Base-by-base conservation (phyloP, 192 early-diverging fungal species). In the Coemansia sp. region DNA sequence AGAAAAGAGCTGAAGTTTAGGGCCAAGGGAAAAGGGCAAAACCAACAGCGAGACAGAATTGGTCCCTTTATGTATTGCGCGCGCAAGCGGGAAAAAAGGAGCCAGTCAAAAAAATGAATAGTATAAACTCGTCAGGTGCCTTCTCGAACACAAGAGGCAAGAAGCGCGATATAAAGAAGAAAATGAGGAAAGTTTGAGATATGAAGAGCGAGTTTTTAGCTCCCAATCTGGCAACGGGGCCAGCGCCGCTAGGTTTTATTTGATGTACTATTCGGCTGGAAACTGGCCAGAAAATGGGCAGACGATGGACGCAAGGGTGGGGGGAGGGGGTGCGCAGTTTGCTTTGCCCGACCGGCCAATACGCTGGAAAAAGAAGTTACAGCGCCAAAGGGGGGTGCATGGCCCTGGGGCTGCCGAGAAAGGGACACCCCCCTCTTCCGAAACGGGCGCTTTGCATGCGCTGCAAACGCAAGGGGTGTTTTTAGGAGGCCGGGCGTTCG, bases 171-270 rank as follows among this genome's bases (percentile, higher is more conserved):
- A n/a, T 24, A 36, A 60, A 47, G 46, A 60, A 49, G 23, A 50
- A 31, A 50, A 54, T 49, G 54, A 57, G 21, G 36, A 12, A 31
- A 44, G 26, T 50, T 53, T 56, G 55, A 56, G 11, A 57, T 20
- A 54, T 65, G 55, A 52, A 63, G 51, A 53, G 38, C 8, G 50
- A 63, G 40, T 44, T 44, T 44, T n/a, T 44, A 15, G 11, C 15
- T 44, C 5, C 40, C 14, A n/a, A 44, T 5, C 15, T 47, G 48
- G 17, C 20, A 61, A 15, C 47, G 34, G 59, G 47, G 28, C 47
- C 34, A 44, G 36, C 56, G 26, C 26, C 26, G 25, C 21, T 47
- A 55, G 66, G 54, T 62, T 68, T 68, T 68, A 68, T 68, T 68
- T 68, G 67, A 68, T 68, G 67, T 50, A 57, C 62, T 57, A 66